Evolutionary conservation across 176 grass and related monocot species (phyloP).

Genomic region (Ensete ventricosum): DNA sequence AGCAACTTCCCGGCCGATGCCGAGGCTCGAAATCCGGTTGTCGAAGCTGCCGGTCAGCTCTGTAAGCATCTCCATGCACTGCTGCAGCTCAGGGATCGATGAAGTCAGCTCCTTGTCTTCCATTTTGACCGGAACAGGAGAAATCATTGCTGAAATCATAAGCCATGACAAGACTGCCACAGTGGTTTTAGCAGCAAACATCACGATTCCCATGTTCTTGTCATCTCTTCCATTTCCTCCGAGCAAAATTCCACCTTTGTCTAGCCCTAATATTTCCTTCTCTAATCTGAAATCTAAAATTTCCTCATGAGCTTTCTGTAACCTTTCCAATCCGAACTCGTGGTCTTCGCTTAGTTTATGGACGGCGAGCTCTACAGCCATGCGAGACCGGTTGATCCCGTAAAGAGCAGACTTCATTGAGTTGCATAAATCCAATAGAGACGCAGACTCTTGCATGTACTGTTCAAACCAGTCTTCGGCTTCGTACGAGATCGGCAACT

Average conservation of each 20-base stretch:
- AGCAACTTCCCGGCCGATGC: neutral
- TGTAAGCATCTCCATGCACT: constrained; percentile 49
- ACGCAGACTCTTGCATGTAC: constrained; percentile 94
- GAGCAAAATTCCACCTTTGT: neutral
- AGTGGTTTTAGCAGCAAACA: constrained; percentile 70
- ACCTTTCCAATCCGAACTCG: constrained; percentile 16
- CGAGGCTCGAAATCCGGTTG: constrained; percentile 27
- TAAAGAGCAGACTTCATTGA: constrained; percentile 56
- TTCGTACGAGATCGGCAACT: constrained; percentile 26
- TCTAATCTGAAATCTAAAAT: constrained; percentile 29
- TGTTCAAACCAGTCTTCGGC: constrained; percentile 66
- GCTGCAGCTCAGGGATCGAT: constrained; percentile 40
- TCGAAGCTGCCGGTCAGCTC: constrained; percentile 22
- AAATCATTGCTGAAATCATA: constrained; percentile 48
- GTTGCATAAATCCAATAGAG: constrained; percentile 88
- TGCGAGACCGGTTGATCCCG: constrained; percentile 57
- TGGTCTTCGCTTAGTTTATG: constrained; percentile 19
- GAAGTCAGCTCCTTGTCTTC: neutral
- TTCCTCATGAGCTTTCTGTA: neutral
- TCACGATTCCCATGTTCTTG: constrained; percentile 42
- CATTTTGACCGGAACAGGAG: constrained; percentile 22
- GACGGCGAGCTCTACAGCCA: constrained; percentile 48
- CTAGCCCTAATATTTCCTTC: constrained; percentile 31
- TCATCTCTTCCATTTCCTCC: constrained; percentile 19
- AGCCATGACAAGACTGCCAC: constrained; percentile 50